Conservation (phyloP, 768 basidiomycete species). For the Lentinula sp. region DNA sequence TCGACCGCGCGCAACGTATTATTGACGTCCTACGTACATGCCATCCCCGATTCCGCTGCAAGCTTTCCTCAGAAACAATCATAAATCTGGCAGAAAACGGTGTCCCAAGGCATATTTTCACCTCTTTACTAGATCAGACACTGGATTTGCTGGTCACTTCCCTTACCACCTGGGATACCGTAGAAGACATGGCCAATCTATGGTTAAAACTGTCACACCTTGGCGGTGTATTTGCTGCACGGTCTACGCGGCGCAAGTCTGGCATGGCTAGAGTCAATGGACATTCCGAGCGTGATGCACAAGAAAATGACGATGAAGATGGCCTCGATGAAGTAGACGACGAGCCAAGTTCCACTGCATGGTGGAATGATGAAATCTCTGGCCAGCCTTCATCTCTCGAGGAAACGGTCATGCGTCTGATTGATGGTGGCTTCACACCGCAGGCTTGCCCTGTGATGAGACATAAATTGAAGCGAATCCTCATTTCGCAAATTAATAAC, state of each 20-base stretch:
- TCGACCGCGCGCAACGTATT: slow-evolving; percentile 35
- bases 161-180: slow-evolving; percentile 39
- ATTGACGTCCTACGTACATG: slow-evolving; percentile 50
- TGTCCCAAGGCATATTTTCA: slow-evolving; percentile 38
- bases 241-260: slow-evolving; percentile 25
- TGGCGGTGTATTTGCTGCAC: slow-evolving; percentile 36
- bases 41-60: slow-evolving; percentile 36
- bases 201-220: slow-evolving; percentile 32
- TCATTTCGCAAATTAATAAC: slow-evolving; percentile 36
- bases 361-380: slow-evolving; percentile 65
- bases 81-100: slow-evolving; percentile 64
- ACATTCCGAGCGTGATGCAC: slow-evolving; percentile 29
- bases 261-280: slow-evolving; percentile 38
- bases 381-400: slow-evolving; percentile 58
- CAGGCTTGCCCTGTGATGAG: slow-evolving; percentile 39
- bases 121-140: slow-evolving; percentile 27
- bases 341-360: slow-evolving; percentile 46
- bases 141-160: slow-evolving; percentile 29
- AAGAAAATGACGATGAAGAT: slow-evolving; percentile 37
- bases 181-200: slow-evolving; percentile 32
- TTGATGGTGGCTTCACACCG: slow-evolving; percentile 58
- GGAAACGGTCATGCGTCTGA: slow-evolving; percentile 52
- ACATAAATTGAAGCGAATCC: slow-evolving; percentile 46
- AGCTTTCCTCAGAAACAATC: slow-evolving; percentile 51
- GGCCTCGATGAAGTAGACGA: slow-evolving; percentile 19